Conservation (phyloP, 2,329 filamentous ascomycete species). For the Biscogniauxia mediterranea region DNA sequence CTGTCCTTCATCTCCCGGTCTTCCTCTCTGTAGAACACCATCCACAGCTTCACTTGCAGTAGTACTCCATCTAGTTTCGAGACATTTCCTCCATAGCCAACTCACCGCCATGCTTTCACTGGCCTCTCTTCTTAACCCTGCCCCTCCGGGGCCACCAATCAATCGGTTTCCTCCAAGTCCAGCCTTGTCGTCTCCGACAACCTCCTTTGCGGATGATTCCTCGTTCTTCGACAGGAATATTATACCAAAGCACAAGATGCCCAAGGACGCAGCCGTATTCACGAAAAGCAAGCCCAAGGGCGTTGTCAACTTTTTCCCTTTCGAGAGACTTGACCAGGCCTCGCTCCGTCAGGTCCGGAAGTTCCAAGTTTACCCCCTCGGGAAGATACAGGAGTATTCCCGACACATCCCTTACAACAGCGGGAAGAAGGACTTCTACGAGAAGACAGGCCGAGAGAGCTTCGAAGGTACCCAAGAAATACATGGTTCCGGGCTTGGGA, state of each 20-base stretch:
- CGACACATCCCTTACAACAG: slow-evolving; percentile 91
- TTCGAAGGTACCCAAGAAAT: slow-evolving; percentile 69
- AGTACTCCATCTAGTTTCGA: slow-evolving; percentile 38
- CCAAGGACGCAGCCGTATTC: slow-evolving; percentile 64
- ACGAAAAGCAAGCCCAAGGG: slow-evolving; percentile 62
- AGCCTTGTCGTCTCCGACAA: slow-evolving; percentile 36
- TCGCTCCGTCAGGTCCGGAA: slow-evolving; percentile 57
- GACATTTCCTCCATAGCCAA: slow-evolving; percentile 32
- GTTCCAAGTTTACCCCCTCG: slow-evolving; percentile 66
- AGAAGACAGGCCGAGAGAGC: slow-evolving; percentile 81
- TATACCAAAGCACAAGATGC: slow-evolving; percentile 54
- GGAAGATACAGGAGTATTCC: slow-evolving; percentile 59
- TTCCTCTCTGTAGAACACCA: slow-evolving; percentile 27
- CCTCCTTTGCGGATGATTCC: slow-evolving; percentile 34
- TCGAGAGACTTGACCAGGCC: slow-evolving; percentile 61
- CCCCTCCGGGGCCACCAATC: slow-evolving; percentile 43
- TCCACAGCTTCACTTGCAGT: slow-evolving; percentile 30
- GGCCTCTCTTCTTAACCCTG: slow-evolving; percentile 65
- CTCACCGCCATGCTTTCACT: slow-evolving; percentile 59
- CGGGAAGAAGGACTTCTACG: slow-evolving; percentile 84
- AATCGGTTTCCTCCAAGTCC: slow-evolving; percentile 44
- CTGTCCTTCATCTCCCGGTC: slow-evolving; percentile 23
- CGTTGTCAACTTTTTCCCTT: slow-evolving; percentile 70
- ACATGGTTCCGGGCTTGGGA: slow-evolving; percentile 4
- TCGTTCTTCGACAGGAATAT: slow-evolving; percentile 28